Evolutionary conservation across 2,329 filamentous ascomycete genomes (phyloP).

Genomic region (Penicillium concentricum): DNA sequence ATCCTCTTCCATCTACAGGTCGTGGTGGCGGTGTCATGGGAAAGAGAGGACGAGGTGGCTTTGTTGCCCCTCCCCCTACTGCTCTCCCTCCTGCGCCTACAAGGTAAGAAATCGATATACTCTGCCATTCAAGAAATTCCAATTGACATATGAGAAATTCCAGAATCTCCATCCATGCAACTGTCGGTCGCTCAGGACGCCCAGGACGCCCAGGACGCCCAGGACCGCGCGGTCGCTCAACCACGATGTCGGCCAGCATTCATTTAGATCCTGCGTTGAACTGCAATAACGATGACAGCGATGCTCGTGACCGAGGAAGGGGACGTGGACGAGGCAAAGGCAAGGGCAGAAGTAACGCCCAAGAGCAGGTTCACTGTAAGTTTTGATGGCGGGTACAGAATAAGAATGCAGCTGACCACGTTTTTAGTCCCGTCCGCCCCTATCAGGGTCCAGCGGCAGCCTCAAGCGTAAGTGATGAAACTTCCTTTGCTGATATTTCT

Average conservation of each 20-base stretch:
- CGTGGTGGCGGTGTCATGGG: not conserved
- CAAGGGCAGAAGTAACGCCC: not conserved
- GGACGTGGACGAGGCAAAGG: not conserved
- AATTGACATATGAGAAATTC: not conserved
- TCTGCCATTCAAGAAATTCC: not conserved
- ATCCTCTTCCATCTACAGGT: not conserved
- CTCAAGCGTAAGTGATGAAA: not conserved
- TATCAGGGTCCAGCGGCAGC: not conserved
- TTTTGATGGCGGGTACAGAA: not conserved
- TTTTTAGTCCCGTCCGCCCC: not conserved
- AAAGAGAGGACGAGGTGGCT: not conserved
- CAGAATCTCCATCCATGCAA: not conserved
- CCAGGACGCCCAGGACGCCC: not conserved
- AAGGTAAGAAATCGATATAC: not conserved
- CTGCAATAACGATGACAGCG: not conserved
- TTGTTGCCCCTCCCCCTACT: not conserved
- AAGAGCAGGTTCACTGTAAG: not conserved
- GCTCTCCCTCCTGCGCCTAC: not conserved
- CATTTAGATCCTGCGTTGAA: conserved; percentile 1
- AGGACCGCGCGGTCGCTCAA: not conserved
- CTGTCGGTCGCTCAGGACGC: not conserved
- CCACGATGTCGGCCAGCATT: not conserved
- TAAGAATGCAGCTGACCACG: not conserved
- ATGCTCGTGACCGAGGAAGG: not conserved
- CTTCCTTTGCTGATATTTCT: not conserved